A percentile compares a stretch with the other conserved stretches of the same genome.
phyloP scores from a whole-genome alignment of 805 yeast species.

The Sugiyamaella boreocaroliniensis region DNA sequence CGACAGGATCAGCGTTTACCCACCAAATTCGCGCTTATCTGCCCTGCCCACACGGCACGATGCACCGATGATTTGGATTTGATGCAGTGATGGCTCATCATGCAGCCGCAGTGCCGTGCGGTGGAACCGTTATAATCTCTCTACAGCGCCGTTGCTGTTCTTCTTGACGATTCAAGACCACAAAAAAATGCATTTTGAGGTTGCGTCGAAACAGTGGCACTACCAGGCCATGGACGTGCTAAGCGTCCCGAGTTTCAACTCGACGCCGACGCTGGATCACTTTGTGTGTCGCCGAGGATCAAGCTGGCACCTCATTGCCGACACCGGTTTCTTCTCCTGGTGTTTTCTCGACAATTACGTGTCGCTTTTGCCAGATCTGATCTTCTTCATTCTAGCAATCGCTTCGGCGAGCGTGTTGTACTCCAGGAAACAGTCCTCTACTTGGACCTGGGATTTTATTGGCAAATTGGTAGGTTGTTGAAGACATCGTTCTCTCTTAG shows the following conservation, averaged over 20 bases:
- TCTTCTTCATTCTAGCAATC: constrained; percentile 1
- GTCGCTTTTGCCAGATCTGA: constrained; percentile 3
- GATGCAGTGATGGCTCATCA: background rate
- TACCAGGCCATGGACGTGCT: background rate
- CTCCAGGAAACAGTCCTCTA: background rate
- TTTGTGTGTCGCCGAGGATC: background rate
- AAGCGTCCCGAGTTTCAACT: background rate
- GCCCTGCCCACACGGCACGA: background rate
- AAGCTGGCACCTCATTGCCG: constrained; percentile 2
- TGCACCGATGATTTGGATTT: background rate
- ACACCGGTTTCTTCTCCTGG: constrained; percentile 8
- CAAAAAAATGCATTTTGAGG: background rate
- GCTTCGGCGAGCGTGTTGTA: background rate
- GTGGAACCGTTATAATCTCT: background rate
- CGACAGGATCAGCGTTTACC: no score
- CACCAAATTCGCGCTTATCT: no score
- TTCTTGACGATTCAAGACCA: background rate
- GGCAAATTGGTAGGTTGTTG: constrained; percentile 3
- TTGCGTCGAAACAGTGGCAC: background rate
- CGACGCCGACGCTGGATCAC: background rate
- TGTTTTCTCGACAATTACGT: constrained; percentile 11
- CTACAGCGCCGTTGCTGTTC: background rate
- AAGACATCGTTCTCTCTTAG: background rate
- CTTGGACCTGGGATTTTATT: constrained; percentile 8
- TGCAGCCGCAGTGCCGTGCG: background rate